phyloP scores from a whole-genome alignment of 129 eudicot species.

The Gnaphalium uliginosum region DNA sequence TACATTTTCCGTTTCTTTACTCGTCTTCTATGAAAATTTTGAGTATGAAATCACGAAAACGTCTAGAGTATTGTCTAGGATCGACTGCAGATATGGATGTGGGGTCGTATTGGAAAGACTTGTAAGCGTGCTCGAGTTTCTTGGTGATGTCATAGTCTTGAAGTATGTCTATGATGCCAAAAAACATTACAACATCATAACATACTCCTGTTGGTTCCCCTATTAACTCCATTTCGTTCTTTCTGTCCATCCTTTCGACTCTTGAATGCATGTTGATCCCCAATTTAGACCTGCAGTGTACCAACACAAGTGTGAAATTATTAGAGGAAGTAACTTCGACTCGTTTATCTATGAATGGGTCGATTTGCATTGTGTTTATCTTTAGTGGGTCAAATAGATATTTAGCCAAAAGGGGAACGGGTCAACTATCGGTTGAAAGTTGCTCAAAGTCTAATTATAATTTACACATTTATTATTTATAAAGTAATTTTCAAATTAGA shows the following conservation, averaged over 20 bases:
- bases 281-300: slow-evolving; percentile 57
- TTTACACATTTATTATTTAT: background rate
- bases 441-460: background rate
- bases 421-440: background rate
- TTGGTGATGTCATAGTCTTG: slow-evolving; percentile 95
- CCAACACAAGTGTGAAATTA: background rate
- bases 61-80: slow-evolving; percentile 86
- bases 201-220: slow-evolving; percentile 88
- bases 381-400: no score
- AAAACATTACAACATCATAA: slow-evolving; percentile 85
- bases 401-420: background rate
- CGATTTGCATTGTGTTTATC: background rate
- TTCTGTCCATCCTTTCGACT: slow-evolving; percentile 72
- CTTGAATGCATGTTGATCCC: slow-evolving; percentile 89
- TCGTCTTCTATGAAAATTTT: slow-evolving; percentile 70
- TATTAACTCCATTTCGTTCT: slow-evolving; percentile 56
- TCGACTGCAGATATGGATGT: slow-evolving; percentile 91
- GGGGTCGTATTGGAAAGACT: slow-evolving; percentile 90
- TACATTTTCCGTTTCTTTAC: slow-evolving; percentile 28
- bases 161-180: slow-evolving; percentile 93
- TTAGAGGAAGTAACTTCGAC: background rate
- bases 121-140: slow-evolving; percentile 95
- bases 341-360: slow-evolving; percentile 6
- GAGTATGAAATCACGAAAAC: slow-evolving; percentile 83
- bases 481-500: background rate